phyloP scores from a whole-genome alignment of 345 rosid species.

The Citrus reticulata region DNA sequence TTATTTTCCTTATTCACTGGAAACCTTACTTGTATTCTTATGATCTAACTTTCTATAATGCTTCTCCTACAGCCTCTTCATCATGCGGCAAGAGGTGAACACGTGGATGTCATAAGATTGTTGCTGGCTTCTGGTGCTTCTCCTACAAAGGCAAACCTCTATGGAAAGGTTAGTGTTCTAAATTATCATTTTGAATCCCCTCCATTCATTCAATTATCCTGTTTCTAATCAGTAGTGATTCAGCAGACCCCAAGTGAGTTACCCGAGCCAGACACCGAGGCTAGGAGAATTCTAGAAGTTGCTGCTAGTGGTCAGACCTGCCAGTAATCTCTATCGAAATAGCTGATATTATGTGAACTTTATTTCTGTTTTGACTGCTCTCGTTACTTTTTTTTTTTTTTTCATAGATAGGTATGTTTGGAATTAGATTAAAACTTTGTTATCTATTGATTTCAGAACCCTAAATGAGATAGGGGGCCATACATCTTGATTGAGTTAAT shows the following conservation, averaged over 20 bases:
- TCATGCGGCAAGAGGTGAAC: conserved; percentile 95
- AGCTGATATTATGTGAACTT: neutral
- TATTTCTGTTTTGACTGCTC: neutral
- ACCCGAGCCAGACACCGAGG: conserved; percentile 62
- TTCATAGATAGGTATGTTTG: neutral
- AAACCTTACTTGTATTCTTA: neutral
- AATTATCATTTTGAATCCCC: neutral
- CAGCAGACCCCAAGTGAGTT: conserved; percentile 62
- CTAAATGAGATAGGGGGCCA: neutral
- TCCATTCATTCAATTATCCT: neutral
- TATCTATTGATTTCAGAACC: neutral
- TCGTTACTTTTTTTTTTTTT: neutral
- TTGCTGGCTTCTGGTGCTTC: conserved; percentile 74
- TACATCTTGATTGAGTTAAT: neutral
- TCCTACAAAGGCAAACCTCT: conserved; percentile 43
- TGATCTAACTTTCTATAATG: neutral
- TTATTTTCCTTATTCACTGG: neutral
- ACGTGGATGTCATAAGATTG: conserved; percentile 57
- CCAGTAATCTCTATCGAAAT: conserved; percentile 7
- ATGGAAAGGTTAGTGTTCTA: conserved; percentile 59
- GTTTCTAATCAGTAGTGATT: conserved; percentile 15
- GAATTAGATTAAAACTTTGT: neutral
- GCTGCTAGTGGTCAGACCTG: conserved; percentile 23
- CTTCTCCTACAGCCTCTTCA: conserved; percentile 72
- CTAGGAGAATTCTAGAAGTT: conserved; percentile 44